A percentile compares a stretch with the other conserved stretches of the same genome.
phyloP scores from a whole-genome alignment of 345 rosid genomes.

The Ceriops decandra region DNA sequence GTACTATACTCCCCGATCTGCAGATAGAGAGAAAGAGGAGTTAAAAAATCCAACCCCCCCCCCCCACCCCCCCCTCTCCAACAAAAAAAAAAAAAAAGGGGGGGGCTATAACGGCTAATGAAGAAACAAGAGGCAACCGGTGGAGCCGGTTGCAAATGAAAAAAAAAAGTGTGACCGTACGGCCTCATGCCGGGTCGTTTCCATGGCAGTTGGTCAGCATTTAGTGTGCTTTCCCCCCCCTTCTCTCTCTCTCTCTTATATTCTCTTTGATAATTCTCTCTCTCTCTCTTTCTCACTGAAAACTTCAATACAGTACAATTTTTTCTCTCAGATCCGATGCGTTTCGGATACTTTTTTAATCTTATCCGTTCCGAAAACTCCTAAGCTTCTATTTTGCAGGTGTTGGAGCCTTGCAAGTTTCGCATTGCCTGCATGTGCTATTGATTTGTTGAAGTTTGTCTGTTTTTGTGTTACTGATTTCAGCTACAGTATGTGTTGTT shows the following conservation, averaged over 20 bases:
- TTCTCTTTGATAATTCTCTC: not conserved
- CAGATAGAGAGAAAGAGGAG: too few relatives aligned
- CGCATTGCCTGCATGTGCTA: too few relatives aligned
- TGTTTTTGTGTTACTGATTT: too few relatives aligned
- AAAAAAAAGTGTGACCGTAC: constrained; percentile 30
- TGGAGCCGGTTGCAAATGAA: constrained; percentile 12
- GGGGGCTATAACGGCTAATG: not conserved
- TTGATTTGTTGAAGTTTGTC: not conserved
- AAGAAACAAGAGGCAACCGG: not conserved
- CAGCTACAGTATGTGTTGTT: too few relatives aligned
- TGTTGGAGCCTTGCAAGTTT: too few relatives aligned
- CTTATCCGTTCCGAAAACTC: too few relatives aligned
- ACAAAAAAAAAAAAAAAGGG: too few relatives aligned
- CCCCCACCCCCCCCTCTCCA: too few relatives aligned
- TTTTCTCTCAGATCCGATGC: constrained; percentile 15
- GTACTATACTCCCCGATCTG: too few relatives aligned
- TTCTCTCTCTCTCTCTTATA: constrained; percentile 11
- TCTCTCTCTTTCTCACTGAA: constrained; percentile 1
- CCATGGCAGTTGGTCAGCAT: constrained; percentile 71
- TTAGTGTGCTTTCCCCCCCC: constrained; percentile 38
- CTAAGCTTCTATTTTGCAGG: too few relatives aligned
- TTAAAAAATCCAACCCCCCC: too few relatives aligned
- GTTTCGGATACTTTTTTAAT: not conserved
- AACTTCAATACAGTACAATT: not conserved
- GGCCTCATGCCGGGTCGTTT: constrained; percentile 48